Evolutionary conservation across 345 rosid genomes (phyloP), one percentile per base, ranked within the genome.

Genomic region (Orychophragmus violaceus): DNA sequence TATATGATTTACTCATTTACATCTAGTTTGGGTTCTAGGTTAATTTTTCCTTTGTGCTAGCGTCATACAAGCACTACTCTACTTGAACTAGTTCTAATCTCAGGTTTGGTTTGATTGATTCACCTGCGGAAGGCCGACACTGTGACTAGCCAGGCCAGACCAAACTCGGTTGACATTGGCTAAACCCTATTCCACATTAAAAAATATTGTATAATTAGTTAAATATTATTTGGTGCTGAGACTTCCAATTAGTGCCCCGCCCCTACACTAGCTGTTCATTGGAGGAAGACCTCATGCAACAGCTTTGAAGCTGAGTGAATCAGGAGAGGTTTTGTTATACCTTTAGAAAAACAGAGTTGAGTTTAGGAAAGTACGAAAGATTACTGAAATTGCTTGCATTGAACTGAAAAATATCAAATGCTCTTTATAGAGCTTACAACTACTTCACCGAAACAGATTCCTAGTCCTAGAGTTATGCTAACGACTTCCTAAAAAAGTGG

Each of bases 281-380:
- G 89, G 90, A 37, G 78, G 82, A 62, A 80, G 72, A 49, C 77
- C 88, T 21, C 90, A 82, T 48, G 97, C 88, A 19, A 84, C 77
- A 33, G 87, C 87, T 2, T 11, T 85, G 19, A 90, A 79, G 74
- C 71, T 85, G 52, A 81, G 81, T 66, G 84, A 79, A 62, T 54
- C 72, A 7, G 95, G 89, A 10, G 72, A 82, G 57, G 69, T 86
- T 41, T 7, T 87, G 74, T n/a, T n/a, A n/a, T n/a, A n/a, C n/a
- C n/a, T n/a, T n/a, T n/a, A n/a, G n/a, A n/a, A n/a, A n/a, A n/a
- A n/a, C n/a, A n/a, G n/a, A n/a, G n/a, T n/a, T n/a, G n/a, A n/a
- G n/a, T n/a, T n/a, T n/a, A n/a, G n/a, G n/a, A n/a, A n/a, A n/a
- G n/a, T n/a, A n/a, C n/a, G n/a, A n/a, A n/a, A n/a, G n/a, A n/a